phyloP scores from a whole-genome alignment of 2,329 filamentous ascomycete genomes.

The Emergomyces pasteurianus region DNA sequence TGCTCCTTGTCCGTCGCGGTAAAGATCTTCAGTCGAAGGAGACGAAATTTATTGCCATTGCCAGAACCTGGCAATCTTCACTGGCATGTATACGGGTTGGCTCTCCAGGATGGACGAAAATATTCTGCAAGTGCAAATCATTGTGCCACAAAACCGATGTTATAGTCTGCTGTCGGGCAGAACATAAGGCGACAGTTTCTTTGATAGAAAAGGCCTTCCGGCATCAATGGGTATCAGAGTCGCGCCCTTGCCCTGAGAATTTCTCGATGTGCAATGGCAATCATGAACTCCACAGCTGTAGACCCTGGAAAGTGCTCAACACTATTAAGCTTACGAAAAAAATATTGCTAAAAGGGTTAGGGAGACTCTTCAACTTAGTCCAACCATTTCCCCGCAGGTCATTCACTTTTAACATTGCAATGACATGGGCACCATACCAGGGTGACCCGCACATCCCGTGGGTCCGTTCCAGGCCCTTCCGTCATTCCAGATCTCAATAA shows the following conservation, averaged over 20 bases:
- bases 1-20: no score
- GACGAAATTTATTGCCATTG: no score
- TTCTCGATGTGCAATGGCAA: constrained; percentile 21
- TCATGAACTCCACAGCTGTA: constrained; percentile 20
- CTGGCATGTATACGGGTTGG: background rate
- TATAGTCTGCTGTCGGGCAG: constrained; percentile 15
- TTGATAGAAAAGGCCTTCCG: constrained; percentile 15
- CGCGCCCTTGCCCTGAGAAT: constrained; percentile 21
- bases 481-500: no score
- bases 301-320: constrained; percentile 17
- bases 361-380: no score
- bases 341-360: background rate
- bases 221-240: constrained; percentile 14
- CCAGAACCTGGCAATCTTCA: no score
- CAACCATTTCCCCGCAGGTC: no score
- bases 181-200: constrained; percentile 18
- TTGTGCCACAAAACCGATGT: constrained; percentile 27
- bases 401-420: no score
- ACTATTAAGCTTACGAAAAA: background rate
- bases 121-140: constrained; percentile 29
- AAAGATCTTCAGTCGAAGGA: no score
- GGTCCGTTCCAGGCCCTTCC: no score
- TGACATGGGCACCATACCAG: no score
- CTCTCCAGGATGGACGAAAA: constrained; percentile 22
- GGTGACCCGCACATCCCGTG: no score